Evolutionary conservation across 164 flowering plant species (phyloP).

Genomic region (Aristolochia contorta): DNA sequence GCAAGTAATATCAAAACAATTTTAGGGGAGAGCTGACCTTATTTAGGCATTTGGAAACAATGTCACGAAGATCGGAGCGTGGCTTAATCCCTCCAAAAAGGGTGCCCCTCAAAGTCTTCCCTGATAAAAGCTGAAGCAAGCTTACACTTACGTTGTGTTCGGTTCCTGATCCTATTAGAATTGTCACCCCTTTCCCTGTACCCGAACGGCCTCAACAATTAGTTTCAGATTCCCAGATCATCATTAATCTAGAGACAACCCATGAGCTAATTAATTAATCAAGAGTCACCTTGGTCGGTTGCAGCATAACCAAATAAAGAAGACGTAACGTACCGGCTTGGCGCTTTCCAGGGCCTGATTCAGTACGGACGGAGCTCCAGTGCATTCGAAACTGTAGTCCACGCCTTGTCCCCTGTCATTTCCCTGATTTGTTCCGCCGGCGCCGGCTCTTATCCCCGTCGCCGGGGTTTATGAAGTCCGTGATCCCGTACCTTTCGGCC

Average conservation of each 20-base stretch:
- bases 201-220: no score
- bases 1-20: no score
- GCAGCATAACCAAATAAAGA: no score
- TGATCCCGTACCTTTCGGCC: conserved; percentile 35
- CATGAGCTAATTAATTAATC: no score
- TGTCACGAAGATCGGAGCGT: conserved; percentile 27
- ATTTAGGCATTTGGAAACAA: conserved; percentile 30
- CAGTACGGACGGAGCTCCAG: conserved; percentile 21
- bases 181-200: conserved; percentile 17
- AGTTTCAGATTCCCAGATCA: not conserved
- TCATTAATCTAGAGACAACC: no score
- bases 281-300: no score
- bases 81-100: conserved; percentile 38
- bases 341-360: conserved; percentile 33
- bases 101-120: conserved; percentile 33
- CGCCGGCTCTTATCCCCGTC: conserved; percentile 12
- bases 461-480: conserved; percentile 36
- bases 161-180: conserved; percentile 23
- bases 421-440: conserved; percentile 27
- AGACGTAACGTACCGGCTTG: conserved; percentile 21
- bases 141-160: conserved; percentile 8
- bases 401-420: conserved; percentile 42
- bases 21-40: no score
- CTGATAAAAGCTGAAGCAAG: conserved; percentile 10
- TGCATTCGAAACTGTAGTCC: conserved; percentile 46